Percentiles rank a stretch among this genome's conserved stretches.
phyloP scores from a whole-genome alignment of 495 filamentous ascomycete species.

The Hyphodiscus hymeniophilus region DNA sequence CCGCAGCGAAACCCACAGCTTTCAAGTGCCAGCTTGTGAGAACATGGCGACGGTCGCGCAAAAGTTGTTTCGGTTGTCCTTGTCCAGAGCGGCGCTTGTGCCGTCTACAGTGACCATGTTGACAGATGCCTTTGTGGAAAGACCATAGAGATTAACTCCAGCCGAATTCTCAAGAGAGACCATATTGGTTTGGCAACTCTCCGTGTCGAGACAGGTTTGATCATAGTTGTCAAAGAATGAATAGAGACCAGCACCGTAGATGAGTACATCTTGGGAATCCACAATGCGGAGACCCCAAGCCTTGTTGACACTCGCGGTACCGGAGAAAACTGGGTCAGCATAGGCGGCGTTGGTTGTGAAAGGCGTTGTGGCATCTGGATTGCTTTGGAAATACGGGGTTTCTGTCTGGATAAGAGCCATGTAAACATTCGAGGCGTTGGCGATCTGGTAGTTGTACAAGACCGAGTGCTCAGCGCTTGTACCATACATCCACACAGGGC shows the following conservation, averaged over 20 bases:
- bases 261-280: slow-evolving; percentile 54
- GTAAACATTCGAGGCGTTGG: slow-evolving; percentile 72
- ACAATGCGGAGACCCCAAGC: slow-evolving; percentile 78
- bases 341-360: slow-evolving; percentile 55
- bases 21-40: slow-evolving; percentile 18
- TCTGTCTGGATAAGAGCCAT: slow-evolving; percentile 85
- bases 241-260: slow-evolving; percentile 78
- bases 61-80: slow-evolving; percentile 62
- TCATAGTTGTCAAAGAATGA: slow-evolving; percentile 82
- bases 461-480: slow-evolving; percentile 82
- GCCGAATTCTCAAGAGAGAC: slow-evolving; percentile 67
- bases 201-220: slow-evolving; percentile 63
- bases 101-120: slow-evolving; percentile 73
- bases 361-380: slow-evolving; percentile 64
- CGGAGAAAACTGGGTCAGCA: slow-evolving; percentile 68
- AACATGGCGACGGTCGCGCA: slow-evolving; percentile 69
- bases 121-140: slow-evolving; percentile 80
- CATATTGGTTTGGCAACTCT: slow-evolving; percentile 83
- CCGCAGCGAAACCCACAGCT: too few relatives aligned
- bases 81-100: slow-evolving; percentile 45
- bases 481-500: slow-evolving; percentile 64
- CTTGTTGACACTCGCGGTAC: slow-evolving; percentile 57
- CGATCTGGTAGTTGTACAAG: slow-evolving; percentile 78
- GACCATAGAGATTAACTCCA: slow-evolving; percentile 62
- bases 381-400: slow-evolving; percentile 86